Evolutionary conservation across 1,284 basidiomycete genomes (phyloP).

Genomic region (Rugosomyces carneus): DNA sequence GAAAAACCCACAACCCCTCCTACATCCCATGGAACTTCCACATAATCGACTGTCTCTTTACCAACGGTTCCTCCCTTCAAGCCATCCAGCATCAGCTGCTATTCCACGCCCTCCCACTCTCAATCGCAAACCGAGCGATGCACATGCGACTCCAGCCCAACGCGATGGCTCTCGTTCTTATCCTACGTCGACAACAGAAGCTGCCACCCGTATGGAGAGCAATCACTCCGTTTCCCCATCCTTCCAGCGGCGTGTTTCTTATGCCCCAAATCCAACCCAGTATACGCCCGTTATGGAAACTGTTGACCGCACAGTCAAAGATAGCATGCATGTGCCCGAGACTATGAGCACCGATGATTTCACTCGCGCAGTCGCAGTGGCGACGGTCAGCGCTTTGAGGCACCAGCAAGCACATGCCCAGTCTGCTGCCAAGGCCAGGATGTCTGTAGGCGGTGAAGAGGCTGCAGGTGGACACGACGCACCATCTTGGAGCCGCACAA

Average conservation of each 20-base stretch:
- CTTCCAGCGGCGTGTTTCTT: conserved; percentile 47
- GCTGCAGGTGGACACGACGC: conserved; percentile 83
- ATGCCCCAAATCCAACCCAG: conserved; percentile 38
- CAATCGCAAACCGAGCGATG: conserved; percentile 40
- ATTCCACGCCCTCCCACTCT: conserved; percentile 24
- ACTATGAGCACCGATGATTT: conserved; percentile 82
- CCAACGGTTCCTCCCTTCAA: conserved; percentile 50
- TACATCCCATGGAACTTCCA: conserved; percentile 63
- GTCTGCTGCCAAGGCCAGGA: conserved; percentile 37
- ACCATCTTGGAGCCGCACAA: conserved; percentile 88
- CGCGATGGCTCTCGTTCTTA: conserved; percentile 23
- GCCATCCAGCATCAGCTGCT: conserved; percentile 10
- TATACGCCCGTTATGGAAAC: conserved; percentile 74
- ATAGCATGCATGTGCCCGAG: conserved; percentile 54
- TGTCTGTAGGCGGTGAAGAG: conserved; percentile 28
- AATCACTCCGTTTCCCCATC: conserved; percentile 31
- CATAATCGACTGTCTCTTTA: conserved; percentile 70
- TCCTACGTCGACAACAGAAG: conserved; percentile 11
- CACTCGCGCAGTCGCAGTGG: conserved; percentile 84
- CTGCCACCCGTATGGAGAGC: conserved; percentile 14
- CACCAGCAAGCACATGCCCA: conserved; percentile 54
- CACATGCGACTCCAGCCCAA: conserved; percentile 33
- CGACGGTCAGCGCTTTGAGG: conserved; percentile 80
- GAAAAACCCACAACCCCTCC: conserved; percentile 91
- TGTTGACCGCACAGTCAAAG: conserved; percentile 68